Base-by-base conservation (phyloP, 108 stramenopile genomes). In the Fistulifera solaris region DNA sequence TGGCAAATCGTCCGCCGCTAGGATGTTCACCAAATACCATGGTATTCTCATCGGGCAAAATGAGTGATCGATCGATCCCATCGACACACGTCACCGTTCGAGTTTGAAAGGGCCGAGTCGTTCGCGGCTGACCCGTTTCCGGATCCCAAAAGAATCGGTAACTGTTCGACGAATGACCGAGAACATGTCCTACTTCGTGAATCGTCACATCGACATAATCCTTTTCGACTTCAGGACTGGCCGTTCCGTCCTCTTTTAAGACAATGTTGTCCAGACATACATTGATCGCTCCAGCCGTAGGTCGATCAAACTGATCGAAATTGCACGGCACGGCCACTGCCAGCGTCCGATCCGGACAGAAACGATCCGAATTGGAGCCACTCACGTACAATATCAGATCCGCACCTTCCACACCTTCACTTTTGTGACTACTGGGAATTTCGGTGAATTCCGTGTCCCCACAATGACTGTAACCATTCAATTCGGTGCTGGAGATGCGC, bases 91-190 rank as follows among this genome's bases (percentile, higher is more conserved):
- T 71, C 15, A 87, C 85, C n/a, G 78, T 73, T 47, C 54, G 44
- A 4, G 72, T 61, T 40, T 40, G 23, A 63, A 85, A 85, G 23
- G 83, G 85, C 12, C 89, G 72, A n/a, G 66, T 40, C 1, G 89
- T 91, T 27, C 83, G 70, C 18, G 68, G 66, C 24, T 44, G 53
- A 22, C 81, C 85, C 15, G 78, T 83, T 38, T 82, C 81, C 7
- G 83, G 67, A 61, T 89, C 78, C 80, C 84, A 84, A 56, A 71
- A 90, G 71, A 82, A 87, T 14, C 78, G 72, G 48, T 81, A 91
- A 25, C 63, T 66, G 61, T 91, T 87, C n/a, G 73, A 74, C 0
- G 75, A 77, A 62, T 80, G 77, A 7, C 85, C 89, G 40, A 93
- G 58, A 8, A 93, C 68, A 59, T 48, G 58, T 2, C 76, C 68